phyloP scores from a whole-genome alignment of 345 rosid genomes.

The Bruguiera gymnorhiza region DNA sequence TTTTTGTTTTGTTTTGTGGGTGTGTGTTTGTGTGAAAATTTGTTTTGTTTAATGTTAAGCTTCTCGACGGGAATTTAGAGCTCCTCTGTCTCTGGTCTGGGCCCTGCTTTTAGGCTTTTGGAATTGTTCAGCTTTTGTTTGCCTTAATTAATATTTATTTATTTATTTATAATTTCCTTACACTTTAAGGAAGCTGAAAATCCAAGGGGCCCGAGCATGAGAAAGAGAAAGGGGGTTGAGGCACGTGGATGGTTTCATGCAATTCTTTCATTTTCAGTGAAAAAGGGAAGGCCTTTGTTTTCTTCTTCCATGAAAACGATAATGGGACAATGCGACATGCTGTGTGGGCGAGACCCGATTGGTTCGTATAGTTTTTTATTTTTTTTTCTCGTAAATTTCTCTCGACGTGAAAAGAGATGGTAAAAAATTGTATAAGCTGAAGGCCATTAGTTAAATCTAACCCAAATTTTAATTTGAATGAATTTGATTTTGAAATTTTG shows the following conservation, averaged over 20 bases:
- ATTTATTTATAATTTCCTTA: constrained; percentile 11
- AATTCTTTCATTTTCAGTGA: background rate
- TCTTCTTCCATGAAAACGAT: too few species aligned
- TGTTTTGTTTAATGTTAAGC: too few species aligned
- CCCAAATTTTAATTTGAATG: too few species aligned
- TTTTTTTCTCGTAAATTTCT: too few species aligned
- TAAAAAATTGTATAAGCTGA: too few species aligned
- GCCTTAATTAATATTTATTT: background rate
- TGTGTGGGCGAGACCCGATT: background rate
- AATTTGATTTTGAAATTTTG: too few species aligned
- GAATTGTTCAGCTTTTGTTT: background rate
- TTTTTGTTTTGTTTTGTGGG: background rate
- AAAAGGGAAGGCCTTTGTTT: background rate
- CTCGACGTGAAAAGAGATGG: too few species aligned
- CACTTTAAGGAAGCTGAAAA: constrained; percentile 1
- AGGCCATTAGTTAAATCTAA: too few species aligned
- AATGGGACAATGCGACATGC: too few species aligned
- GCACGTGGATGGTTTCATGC: constrained; percentile 42
- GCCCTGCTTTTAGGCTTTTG: background rate
- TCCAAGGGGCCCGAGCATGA: background rate
- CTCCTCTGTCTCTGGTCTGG: background rate
- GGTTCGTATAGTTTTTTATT: too few species aligned
- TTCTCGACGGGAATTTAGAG: too few species aligned
- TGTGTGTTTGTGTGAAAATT: too few species aligned
- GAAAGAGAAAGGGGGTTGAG: constrained; percentile 12